Percentiles rank a stretch among this genome's conserved stretches.
These are phyloP conservation scores for Trematosphaeria pertusa DNA, from an alignment of 2,329 filamentous ascomycete species.

Conservation along the genomic window DNA sequence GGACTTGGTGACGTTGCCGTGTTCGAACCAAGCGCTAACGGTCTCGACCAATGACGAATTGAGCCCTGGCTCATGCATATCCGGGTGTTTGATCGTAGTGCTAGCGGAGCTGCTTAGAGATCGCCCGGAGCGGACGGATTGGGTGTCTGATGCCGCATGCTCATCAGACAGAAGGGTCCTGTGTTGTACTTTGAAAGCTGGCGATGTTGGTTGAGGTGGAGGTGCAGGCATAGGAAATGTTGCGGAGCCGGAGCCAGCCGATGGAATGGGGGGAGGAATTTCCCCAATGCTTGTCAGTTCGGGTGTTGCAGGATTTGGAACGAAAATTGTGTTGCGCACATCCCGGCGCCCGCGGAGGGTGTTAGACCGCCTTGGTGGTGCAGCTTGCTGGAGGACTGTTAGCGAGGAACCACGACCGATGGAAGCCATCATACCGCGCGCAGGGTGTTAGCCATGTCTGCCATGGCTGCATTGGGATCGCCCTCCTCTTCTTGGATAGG, in stretches of 20 bases:
- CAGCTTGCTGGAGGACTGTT: conserved; percentile 55
- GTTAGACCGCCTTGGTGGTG: conserved; percentile 64
- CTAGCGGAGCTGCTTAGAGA: conserved; percentile 75
- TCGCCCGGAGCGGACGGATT: conserved; percentile 87
- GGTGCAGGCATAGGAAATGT: conserved; percentile 24
- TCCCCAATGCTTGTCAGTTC: conserved; percentile 48
- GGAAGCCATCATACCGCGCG: conserved; percentile 55
- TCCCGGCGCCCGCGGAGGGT: conserved; percentile 89
- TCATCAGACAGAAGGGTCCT: conserved; percentile 54
- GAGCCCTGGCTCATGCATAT: conserved; percentile 79
- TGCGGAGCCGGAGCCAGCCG: conserved; percentile 26
- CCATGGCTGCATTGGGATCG: conserved; percentile 74
- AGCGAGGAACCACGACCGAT: conserved; percentile 13
- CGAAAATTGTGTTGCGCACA: conserved; percentile 88
- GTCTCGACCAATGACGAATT: conserved; percentile 92
- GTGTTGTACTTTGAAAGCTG: conserved; percentile 45
- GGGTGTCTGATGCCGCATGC: conserved; percentile 79
- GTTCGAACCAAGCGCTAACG: conserved; percentile 83
- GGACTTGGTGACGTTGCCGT: conserved; percentile 72
- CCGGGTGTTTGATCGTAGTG: conserved; percentile 73
- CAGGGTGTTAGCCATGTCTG: conserved; percentile 76
- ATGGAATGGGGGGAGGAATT: conserved; percentile 37
- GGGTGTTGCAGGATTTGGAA: conserved; percentile 59
- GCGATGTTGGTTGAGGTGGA: conserved; percentile 42
- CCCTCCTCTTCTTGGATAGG: conserved; percentile 80